Base-by-base conservation (phyloP, 83 land plant genomes). In the Isoetes engelmannii region DNA sequence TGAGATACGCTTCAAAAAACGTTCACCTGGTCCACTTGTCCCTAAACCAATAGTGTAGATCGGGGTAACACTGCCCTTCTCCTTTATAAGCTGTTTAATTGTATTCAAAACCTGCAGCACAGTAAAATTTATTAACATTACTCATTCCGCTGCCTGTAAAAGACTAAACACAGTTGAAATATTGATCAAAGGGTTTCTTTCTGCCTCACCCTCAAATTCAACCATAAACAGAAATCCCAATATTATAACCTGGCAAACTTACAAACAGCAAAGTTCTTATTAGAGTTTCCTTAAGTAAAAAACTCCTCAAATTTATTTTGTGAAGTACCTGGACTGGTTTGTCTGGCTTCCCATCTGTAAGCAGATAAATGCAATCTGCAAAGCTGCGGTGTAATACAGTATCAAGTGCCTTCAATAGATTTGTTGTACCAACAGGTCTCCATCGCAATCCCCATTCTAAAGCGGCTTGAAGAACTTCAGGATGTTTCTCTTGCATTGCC, bases 311-410 rank as follows among this genome's bases (percentile, higher is more conserved):
- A n/a, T n/a, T n/a, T n/a, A n/a, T n/a, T n/a, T n/a, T n/a, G n/a
- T n/a, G 28, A 37, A 43, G 45, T 64, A 76, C 79, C 62, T 70
- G 55, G 18, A 76, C 75, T 43, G 79, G 79, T 43, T 70, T 69
- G 61, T 76, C 79, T 1, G 74, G 48, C 43, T 76, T 76, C 21
- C 79, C 79, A 61, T 76, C 79, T 19, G 68, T 76, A 56, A 76
- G 50, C 42, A 76, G 74, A 65, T 76, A 76, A 9, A 76, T 76
- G 48, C 79, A 70, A 63, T 70, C 75, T 5, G 71, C 66, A 51
- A 48, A 76, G 10, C 51, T 53, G 5, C 79, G 75, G n/a, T 64
- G 28, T 6, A 68, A 46, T 44, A 74, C 72, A 15, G 70, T 21
- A 13, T 68, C 75, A n/a, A 76, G 47, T 1, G 79, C 79, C 59